Conservation (phyloP, 257 asterid species). For the Agastache rugosa region DNA sequence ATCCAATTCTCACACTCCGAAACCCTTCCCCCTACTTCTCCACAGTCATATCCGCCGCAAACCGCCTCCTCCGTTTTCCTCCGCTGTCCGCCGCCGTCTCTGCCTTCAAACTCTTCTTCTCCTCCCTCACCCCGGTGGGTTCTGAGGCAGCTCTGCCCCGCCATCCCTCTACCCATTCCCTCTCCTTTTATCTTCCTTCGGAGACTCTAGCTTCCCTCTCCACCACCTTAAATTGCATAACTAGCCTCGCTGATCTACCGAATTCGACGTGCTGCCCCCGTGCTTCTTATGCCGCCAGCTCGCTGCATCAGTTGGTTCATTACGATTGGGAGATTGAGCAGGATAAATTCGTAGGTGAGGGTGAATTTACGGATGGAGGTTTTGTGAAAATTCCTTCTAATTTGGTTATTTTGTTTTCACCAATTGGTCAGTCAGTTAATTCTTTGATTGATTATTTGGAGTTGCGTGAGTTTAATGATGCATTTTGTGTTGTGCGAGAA, state of each 20-base stretch:
- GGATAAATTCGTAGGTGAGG: constrained; percentile 47
- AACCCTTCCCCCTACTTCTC: constrained; percentile 61
- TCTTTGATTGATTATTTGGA: constrained; percentile 46
- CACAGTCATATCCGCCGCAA: constrained; percentile 54
- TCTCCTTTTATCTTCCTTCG: constrained; percentile 51
- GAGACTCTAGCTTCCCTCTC: constrained; percentile 58
- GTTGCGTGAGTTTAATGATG: constrained; percentile 46
- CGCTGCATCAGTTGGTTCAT: constrained; percentile 65
- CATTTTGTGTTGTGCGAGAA: constrained; percentile 55
- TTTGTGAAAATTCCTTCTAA: constrained; percentile 49
- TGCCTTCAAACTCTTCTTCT: constrained; percentile 76
- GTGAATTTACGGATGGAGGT: constrained; percentile 27
- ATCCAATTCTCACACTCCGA: constrained; percentile 61
- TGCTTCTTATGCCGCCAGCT: constrained; percentile 49
- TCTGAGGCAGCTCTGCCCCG: constrained; percentile 55
- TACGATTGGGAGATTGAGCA: constrained; percentile 74
- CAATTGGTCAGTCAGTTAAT: constrained; percentile 46
- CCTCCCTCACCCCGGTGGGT: constrained; percentile 77
- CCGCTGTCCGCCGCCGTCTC: constrained; percentile 68
- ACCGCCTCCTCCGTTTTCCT: constrained; percentile 67
- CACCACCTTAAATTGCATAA: constrained; percentile 42
- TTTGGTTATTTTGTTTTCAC: constrained; percentile 77
- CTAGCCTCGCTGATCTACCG: constrained; percentile 40
- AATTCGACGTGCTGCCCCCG: constrained; percentile 37
- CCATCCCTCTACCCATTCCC: constrained; percentile 41